Evolutionary conservation across 1,284 basidiomycete species (phyloP).

Genomic region (Pterula multifida): DNA sequence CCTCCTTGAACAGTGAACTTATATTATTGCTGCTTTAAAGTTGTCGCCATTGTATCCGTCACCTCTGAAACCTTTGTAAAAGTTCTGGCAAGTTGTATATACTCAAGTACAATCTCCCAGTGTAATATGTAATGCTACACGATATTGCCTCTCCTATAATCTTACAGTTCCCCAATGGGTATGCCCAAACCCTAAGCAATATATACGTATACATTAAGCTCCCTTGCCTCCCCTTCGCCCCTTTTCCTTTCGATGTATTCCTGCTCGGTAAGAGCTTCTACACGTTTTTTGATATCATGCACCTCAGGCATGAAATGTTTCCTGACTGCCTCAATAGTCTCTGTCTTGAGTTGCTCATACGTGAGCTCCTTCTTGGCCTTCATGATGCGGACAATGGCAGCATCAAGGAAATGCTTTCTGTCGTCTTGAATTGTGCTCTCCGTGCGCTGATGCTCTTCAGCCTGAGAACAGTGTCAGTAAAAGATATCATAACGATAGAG

Average conservation of each 20-base stretch:
- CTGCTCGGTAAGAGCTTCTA: slow-evolving; percentile 72
- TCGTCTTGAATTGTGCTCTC: slow-evolving; percentile 80
- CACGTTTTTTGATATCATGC: slow-evolving; percentile 72
- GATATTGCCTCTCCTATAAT: not conserved
- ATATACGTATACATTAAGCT: slow-evolving; percentile 53
- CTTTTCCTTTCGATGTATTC: slow-evolving; percentile 79
- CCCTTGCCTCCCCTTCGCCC: slow-evolving; percentile 32
- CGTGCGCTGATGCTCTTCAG: slow-evolving; percentile 79
- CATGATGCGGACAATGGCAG: slow-evolving; percentile 93
- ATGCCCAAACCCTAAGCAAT: slow-evolving; percentile 39
- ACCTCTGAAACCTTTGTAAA: too few species aligned
- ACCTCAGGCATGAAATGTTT: slow-evolving; percentile 66
- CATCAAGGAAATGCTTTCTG: slow-evolving; percentile 78
- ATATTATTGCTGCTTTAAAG: not conserved
- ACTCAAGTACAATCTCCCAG: too few species aligned
- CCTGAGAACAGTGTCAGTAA: slow-evolving; percentile 26
- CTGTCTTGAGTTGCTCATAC: slow-evolving; percentile 70
- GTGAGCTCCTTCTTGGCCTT: slow-evolving; percentile 76
- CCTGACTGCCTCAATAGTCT: slow-evolving; percentile 73
- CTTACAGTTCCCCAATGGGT: not conserved
- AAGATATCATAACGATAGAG: not conserved
- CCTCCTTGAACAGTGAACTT: not conserved
- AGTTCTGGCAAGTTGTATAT: too few species aligned
- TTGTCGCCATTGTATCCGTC: not conserved
- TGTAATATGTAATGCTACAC: not conserved